Evolutionary conservation across 2,329 filamentous ascomycete genomes (phyloP).

Genomic region (Dothistroma pini): DNA sequence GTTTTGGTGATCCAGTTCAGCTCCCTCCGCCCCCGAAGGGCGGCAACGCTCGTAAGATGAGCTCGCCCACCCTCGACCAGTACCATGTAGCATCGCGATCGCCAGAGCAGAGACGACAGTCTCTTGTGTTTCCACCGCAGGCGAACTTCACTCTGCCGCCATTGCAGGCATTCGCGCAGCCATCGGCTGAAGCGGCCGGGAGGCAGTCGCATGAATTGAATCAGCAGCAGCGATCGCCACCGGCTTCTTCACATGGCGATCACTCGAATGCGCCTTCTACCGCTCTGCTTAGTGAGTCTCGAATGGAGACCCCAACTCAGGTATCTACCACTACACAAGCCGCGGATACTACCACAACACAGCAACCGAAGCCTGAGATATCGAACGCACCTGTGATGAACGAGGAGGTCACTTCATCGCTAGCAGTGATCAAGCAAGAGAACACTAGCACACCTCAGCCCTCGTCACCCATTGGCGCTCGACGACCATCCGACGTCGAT

Average conservation of each 20-base stretch:
- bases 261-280: conserved; percentile 11
- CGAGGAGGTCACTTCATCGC: conserved; percentile 28
- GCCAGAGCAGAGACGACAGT: conserved; percentile 40
- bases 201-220: conserved; percentile 20
- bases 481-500: conserved; percentile 32
- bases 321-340: background rate
- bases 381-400: conserved; percentile 1
- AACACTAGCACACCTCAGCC: conserved; percentile 37
- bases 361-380: conserved; percentile 1
- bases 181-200: conserved; percentile 14
- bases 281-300: background rate
- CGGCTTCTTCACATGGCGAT: conserved; percentile 20
- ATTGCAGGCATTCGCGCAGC: conserved; percentile 34
- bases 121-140: conserved; percentile 35
- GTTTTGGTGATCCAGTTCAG: conserved; percentile 38
- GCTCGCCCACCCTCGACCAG: conserved; percentile 47
- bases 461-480: conserved; percentile 30
- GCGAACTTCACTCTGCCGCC: conserved; percentile 41
- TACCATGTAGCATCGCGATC: conserved; percentile 46
- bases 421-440: conserved; percentile 41
- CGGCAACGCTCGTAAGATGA: conserved; percentile 30
- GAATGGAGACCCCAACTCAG: background rate
- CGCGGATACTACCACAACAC: background rate
- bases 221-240: background rate
- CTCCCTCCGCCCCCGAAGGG: conserved; percentile 37